A percentile compares a stretch with the other conserved stretches of the same genome.
phyloP scores from a whole-genome alignment of 345 rosid species.

The Salix arbutifolia region DNA sequence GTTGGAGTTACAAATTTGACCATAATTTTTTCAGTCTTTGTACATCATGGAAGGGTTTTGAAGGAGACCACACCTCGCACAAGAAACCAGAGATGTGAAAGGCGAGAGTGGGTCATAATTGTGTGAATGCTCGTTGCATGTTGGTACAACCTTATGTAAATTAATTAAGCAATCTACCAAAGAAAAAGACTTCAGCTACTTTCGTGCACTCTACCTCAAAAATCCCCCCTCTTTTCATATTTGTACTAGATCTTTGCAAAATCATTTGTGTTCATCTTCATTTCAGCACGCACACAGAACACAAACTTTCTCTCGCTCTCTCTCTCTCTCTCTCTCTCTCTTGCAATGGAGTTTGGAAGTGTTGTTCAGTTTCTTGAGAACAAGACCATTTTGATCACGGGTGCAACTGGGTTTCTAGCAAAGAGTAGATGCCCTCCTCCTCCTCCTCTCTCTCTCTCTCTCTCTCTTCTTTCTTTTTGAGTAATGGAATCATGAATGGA shows the following conservation, averaged over 20 bases:
- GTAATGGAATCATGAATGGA: background rate
- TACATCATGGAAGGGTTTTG: background rate
- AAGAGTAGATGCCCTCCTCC: slow-evolving; percentile 31
- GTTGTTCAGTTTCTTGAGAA: slow-evolving; percentile 47
- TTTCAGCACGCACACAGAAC: no score
- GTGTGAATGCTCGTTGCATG: background rate
- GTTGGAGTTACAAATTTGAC: background rate
- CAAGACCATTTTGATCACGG: slow-evolving; percentile 55
- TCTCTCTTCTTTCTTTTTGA: background rate
- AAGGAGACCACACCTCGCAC: background rate
- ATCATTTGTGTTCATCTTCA: background rate
- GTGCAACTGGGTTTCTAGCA: slow-evolving; percentile 64
- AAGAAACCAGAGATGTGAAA: background rate
- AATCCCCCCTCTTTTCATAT: background rate
- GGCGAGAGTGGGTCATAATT: background rate
- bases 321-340: background rate
- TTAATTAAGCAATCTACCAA: background rate
- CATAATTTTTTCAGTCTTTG: no score
- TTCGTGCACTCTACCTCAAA: slow-evolving; percentile 28
- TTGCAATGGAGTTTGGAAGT: slow-evolving; percentile 52
- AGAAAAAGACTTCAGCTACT: slow-evolving; percentile 7
- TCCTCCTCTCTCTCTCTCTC: background rate
- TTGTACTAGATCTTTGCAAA: no score
- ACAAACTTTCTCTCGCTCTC: no score
- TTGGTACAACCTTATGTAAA: no score